Percentiles rank a stretch among this genome's conserved stretches.
These are phyloP conservation scores for Lactarius quietus DNA, from an alignment of 768 basidiomycete genomes.

Conservation along the genomic window DNA sequence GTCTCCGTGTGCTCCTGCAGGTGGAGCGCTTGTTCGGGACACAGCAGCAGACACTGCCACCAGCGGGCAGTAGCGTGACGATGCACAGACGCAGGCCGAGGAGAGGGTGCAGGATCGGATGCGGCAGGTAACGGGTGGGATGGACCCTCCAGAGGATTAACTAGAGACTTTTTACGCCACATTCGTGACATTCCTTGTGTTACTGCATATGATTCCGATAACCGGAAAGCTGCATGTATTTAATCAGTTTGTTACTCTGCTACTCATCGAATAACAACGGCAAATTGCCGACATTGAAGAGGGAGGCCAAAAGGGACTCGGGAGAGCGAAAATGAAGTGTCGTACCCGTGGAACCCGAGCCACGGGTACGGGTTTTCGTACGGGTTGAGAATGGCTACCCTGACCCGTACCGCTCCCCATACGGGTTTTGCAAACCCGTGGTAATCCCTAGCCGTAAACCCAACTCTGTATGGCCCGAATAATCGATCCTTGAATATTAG, in stretches of 20 bases:
- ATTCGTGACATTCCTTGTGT: constrained; percentile 13
- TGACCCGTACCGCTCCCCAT: too few species aligned
- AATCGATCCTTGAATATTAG: too few species aligned
- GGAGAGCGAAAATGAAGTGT: too few species aligned
- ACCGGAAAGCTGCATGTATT: constrained; percentile 10
- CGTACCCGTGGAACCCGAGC: too few species aligned
- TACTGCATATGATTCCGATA: constrained; percentile 11
- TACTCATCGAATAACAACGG: too few species aligned
- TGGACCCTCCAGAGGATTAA: constrained; percentile 28
- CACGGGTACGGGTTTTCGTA: too few species aligned
- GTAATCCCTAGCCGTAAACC: too few species aligned
- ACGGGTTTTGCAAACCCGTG: too few species aligned
- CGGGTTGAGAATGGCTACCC: too few species aligned
- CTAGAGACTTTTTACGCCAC: constrained; percentile 9
- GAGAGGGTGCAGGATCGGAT: constrained; percentile 27
- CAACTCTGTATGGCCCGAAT: too few species aligned
- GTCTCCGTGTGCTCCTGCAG: constrained; percentile 44
- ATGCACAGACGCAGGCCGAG: constrained; percentile 37
- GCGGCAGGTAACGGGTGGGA: constrained; percentile 31
- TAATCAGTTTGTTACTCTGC: not conserved
- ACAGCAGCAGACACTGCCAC: constrained; percentile 28
- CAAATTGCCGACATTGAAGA: too few species aligned
- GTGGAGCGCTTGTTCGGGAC: constrained; percentile 39
- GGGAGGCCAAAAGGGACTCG: too few species aligned
- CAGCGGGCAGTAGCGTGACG: constrained; percentile 26